phyloP scores from a whole-genome alignment of 768 basidiomycete species.

The Mycena alexandri region DNA sequence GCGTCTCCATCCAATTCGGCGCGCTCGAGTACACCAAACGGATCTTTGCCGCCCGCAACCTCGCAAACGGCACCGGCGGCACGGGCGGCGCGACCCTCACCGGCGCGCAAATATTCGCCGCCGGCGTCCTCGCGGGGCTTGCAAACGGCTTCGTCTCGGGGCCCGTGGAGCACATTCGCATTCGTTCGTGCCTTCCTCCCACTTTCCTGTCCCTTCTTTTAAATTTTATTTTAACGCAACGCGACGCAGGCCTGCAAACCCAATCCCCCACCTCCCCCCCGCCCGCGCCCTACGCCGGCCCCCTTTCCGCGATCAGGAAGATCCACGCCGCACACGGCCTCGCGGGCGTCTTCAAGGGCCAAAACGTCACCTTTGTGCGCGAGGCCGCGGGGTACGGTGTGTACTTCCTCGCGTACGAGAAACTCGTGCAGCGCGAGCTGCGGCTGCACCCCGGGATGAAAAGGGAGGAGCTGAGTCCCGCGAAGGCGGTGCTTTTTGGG shows the following conservation, averaged over 20 bases:
- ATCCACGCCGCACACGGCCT: slow-evolving; percentile 83
- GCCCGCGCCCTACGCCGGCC: slow-evolving; percentile 71
- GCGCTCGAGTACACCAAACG: slow-evolving; percentile 90
- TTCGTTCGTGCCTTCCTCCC: slow-evolving; percentile 68
- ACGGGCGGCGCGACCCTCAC: slow-evolving; percentile 72
- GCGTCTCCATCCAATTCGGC: slow-evolving; percentile 97
- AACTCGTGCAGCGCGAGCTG: slow-evolving; percentile 90
- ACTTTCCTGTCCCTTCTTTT: slow-evolving; percentile 6
- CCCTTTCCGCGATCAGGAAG: slow-evolving; percentile 89
- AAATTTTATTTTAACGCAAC: slow-evolving; percentile 25
- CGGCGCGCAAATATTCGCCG: slow-evolving; percentile 73
- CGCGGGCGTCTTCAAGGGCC: slow-evolving; percentile 92
- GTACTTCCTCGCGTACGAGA: slow-evolving; percentile 95
- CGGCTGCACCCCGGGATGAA: slow-evolving; percentile 69
- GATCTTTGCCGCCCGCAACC: slow-evolving; percentile 75
- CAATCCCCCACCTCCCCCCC: slow-evolving; percentile 83
- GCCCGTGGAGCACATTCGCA: slow-evolving; percentile 98
- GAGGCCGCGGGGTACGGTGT: slow-evolving; percentile 87
- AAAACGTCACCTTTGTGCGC: slow-evolving; percentile 87
- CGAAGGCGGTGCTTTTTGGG: slow-evolving; percentile 87
- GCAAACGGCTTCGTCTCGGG: slow-evolving; percentile 95
- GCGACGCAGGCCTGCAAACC: slow-evolving; percentile 82
- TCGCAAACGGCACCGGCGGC: slow-evolving; percentile 70
- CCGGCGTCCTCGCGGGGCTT: slow-evolving; percentile 89
- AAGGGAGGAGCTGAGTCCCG: slow-evolving; percentile 81